These are phyloP conservation scores for Zelopaecilomyces penicillatus DNA, from an alignment of 2,329 filamentous ascomycete species.

Conservation along the genomic window DNA sequence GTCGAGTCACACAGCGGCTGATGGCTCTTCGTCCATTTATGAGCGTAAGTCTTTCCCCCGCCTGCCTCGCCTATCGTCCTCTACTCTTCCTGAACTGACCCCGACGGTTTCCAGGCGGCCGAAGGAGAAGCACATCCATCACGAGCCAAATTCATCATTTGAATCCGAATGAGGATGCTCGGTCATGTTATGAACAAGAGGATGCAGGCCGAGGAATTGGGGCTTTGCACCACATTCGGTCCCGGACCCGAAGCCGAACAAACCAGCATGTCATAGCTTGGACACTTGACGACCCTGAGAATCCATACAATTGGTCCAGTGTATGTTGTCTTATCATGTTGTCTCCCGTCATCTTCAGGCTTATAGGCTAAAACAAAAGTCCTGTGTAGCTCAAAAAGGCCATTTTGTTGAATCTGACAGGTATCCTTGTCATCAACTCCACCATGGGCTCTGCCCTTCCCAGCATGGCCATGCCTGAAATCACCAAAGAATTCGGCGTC, in stretches of 20 bases:
- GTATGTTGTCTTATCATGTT: conserved; percentile 15
- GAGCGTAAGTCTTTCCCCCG: not conserved
- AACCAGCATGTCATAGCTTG: conserved; percentile 34
- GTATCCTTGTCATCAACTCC: conserved; percentile 56
- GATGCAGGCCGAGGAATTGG: conserved; percentile 26
- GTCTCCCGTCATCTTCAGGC: not conserved
- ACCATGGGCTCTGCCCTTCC: conserved; percentile 59
- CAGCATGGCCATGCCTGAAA: conserved; percentile 51
- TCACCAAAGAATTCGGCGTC: conserved; percentile 48
- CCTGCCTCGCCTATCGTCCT: too few relatives aligned
- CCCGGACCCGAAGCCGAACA: conserved; percentile 23
- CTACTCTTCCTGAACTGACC: too few relatives aligned
- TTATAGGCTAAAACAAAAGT: not conserved
- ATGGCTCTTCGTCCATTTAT: conserved; percentile 2
- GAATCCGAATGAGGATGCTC: conserved; percentile 32
- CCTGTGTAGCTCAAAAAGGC: conserved; percentile 42
- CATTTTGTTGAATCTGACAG: conserved; percentile 44
- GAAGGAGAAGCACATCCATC: conserved; percentile 16
- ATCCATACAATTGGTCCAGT: conserved; percentile 44
- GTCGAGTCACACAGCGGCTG: conserved; percentile 19
- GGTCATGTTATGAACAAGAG: conserved; percentile 32
- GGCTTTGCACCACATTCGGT: conserved; percentile 25
- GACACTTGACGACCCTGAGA: conserved; percentile 40
- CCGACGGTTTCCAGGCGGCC: conserved; percentile 12
- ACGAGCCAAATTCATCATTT: conserved; percentile 17